These are phyloP conservation scores for Dimargaris verticillata DNA, from an alignment of 192 early-diverging fungal species.

Conservation along the genomic window DNA sequence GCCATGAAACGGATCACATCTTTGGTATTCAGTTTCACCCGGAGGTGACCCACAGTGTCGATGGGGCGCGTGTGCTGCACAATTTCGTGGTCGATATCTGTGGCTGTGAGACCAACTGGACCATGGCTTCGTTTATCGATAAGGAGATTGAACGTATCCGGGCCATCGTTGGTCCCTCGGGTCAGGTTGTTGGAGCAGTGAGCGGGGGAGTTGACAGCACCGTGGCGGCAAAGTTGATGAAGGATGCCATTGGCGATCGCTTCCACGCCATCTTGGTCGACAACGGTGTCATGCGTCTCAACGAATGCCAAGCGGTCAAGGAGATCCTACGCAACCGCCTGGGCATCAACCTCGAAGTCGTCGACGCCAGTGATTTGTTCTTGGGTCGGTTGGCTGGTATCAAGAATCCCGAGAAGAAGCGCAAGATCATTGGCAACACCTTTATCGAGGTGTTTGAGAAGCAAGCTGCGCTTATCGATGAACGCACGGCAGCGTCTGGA, in stretches of 20 bases:
- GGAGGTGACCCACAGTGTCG: conserved; percentile 92
- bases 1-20: conserved; percentile 58
- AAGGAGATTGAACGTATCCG: conserved; percentile 93
- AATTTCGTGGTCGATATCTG: conserved; percentile 94
- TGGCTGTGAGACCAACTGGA: conserved; percentile 72
- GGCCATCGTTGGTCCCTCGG: conserved; percentile 72
- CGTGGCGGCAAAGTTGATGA: conserved; percentile 92
- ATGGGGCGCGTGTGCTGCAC: conserved; percentile 61
- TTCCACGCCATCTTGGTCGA: conserved; percentile 98
- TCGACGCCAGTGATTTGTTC: conserved; percentile 75
- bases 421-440: conserved; percentile 98
- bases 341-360: conserved; percentile 90
- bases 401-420: conserved; percentile 90
- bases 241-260: conserved; percentile 90
- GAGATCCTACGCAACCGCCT: conserved; percentile 71
- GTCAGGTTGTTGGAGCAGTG: conserved; percentile 92
- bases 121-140: conserved; percentile 94
- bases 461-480: conserved; percentile 79
- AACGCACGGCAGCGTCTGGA: conserved; percentile 47
- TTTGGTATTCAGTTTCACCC: conserved; percentile 99
- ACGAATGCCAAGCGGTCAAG: conserved; percentile 81
- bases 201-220: conserved; percentile 94
- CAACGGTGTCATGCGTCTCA: conserved; percentile 97
- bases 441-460: conserved; percentile 97
- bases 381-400: conserved; percentile 73